Evolutionary conservation across 208 protist species (phyloP), one percentile per base, ranked within the genome.

Genomic region (Acanthamoeba divionensis): DNA sequence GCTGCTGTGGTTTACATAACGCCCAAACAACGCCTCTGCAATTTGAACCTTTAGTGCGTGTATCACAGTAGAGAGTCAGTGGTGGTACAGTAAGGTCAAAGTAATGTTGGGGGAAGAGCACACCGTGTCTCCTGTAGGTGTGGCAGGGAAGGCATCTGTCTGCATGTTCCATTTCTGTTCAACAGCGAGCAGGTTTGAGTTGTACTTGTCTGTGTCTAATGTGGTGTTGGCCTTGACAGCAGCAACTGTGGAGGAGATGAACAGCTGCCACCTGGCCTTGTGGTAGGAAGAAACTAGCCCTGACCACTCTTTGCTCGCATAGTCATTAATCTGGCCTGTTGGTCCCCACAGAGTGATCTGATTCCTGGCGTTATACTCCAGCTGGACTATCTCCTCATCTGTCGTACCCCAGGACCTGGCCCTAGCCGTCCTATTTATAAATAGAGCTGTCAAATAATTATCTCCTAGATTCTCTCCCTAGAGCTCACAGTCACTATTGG

Each of bases 301-400:
- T 2, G 91, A 44, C 93, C 93, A 95, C 36, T 91, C 26, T 55
- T 94, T 94, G 44, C 47, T 85, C 1, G 93, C 93, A 54, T 95
- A 95, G 85, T 95, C 92, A 24, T 71, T 88, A 57, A 95, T 91
- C 33, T 93, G 62, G 45, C 75, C 75, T 79, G 44, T 9, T 15
- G 92, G 92, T 10, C 93, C 93, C 94, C 94, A 95, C 29, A 95
- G 55, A 6, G 94, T 95, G 87, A 95, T 65, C 57, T 95, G 94
- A 33, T 95, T 94, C 18, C 91, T 31, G 3, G 94, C 94, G 75
- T 95, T 95, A 62, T 92, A 95, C 48, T 95, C 89, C 52, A 44
- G 45, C 8, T 33, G 31, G 0, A 7, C 38, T 12, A 15, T 41
- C 29, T 85, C 87, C 50, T 52, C 67, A 2, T 1, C 54, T 26